Base-by-base conservation (phyloP, 2,329 filamentous ascomycete genomes). In the Penicillium sp. region DNA sequence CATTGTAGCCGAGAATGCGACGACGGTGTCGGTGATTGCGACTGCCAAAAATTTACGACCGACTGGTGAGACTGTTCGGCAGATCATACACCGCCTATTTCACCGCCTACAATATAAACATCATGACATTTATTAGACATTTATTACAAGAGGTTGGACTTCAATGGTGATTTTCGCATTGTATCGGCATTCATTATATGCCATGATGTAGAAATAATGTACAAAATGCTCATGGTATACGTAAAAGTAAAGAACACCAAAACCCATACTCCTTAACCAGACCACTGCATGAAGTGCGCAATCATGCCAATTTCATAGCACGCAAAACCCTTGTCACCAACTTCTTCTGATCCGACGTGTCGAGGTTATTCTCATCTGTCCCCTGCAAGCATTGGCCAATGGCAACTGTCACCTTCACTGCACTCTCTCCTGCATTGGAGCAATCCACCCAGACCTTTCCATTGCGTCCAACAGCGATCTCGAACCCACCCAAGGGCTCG, bases 401-500 rank as follows among this genome's bases (percentile, higher is more conserved):
- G 0, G 83, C 80, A 54, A 95, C 75, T 6, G 90, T 85, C 28
- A 83, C 84, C 72, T 81, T 86, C 32, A 86, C 74, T 12, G 67
- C 65, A 48, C 53, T 58, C 27, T 71, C 68, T 54, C 78, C 86
- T 25, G 86, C 87, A 49, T 71, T 70, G 4, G 72, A 70, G 58
- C 87, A 90, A 64, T 92, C 85, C 12, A 97, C 87, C 90, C 93
- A 97, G 20, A 97, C 81, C 68, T 83, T 86, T 35, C 93, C 93
- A 69, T 98, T 98, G 64, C 89, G 82, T 15, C 93, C 93, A 7
- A 95, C 88, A 0, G 92, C 92, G 52, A 95, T 88, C 76, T 98
- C 93, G 68, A 97, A 98, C 18, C 87, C 84, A 18, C 73, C 74
- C 1, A 67, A 58, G 37, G 64, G 64, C 51, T 73, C 71, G 12